These are phyloP conservation scores for Aspergillus mulundensis DNA, from an alignment of 495 filamentous ascomycete species.

Conservation along the genomic window DNA sequence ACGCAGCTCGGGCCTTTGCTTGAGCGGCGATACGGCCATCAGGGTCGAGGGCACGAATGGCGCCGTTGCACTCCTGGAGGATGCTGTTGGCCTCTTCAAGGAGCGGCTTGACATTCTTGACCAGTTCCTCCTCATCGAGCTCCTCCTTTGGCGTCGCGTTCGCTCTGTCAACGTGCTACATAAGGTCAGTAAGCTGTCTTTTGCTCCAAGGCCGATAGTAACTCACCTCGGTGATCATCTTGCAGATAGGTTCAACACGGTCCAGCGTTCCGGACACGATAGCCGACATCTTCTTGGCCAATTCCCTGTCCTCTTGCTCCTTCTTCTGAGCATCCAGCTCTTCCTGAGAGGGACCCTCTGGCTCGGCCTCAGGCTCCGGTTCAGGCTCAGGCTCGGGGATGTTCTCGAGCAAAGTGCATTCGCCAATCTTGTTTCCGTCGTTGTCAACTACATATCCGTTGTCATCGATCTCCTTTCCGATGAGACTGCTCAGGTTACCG, in stretches of 20 bases:
- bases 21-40: constrained; percentile 81
- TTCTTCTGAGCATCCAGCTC: constrained; percentile 53
- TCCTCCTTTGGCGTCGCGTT: constrained; percentile 84
- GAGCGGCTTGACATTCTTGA: constrained; percentile 77
- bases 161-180: constrained; percentile 70
- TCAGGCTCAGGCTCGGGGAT: constrained; percentile 46
- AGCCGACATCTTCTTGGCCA: constrained; percentile 70
- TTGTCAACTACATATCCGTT: constrained; percentile 80
- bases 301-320: constrained; percentile 62
- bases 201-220: neutral
- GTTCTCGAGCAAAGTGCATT: constrained; percentile 74
- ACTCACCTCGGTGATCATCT: constrained; percentile 76
- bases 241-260: constrained; percentile 77
- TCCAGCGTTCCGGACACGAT: constrained; percentile 79
- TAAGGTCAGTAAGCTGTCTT: constrained; percentile 20
- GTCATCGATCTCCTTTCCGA: constrained; percentile 79
- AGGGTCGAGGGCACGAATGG: constrained; percentile 86
- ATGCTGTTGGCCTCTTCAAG: constrained; percentile 81
- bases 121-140: constrained; percentile 84
- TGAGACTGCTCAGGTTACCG: constrained; percentile 64
- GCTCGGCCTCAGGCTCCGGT: constrained; percentile 7
- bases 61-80: constrained; percentile 82
- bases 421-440: constrained; percentile 75
- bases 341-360: constrained; percentile 33
- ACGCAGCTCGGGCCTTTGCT: constrained; percentile 75